These are phyloP conservation scores for Colletotrichum gigasporum DNA, from an alignment of 2,329 filamentous ascomycete genomes.

Conservation along the genomic window DNA sequence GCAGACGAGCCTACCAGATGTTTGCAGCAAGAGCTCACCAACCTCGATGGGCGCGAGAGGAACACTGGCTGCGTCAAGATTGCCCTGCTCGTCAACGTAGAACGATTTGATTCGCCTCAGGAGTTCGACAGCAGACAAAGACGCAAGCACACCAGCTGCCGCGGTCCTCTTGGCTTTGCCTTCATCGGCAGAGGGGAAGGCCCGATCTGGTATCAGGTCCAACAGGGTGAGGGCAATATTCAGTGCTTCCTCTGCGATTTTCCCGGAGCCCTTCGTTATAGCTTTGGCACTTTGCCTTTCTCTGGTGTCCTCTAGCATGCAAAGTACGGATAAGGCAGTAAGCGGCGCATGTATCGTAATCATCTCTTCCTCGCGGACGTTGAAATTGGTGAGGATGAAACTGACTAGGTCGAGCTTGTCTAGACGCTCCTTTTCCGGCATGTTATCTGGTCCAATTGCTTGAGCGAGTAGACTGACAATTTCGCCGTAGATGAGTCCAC, in stretches of 20 bases:
- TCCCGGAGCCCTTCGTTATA: constrained; percentile 38
- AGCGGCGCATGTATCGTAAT: constrained; percentile 84
- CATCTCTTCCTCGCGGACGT: constrained; percentile 97
- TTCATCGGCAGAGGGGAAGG: constrained; percentile 55
- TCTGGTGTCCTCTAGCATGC: constrained; percentile 66
- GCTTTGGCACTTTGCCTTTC: constrained; percentile 39
- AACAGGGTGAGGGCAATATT: constrained; percentile 65
- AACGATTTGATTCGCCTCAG: constrained; percentile 71
- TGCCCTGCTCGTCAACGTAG: constrained; percentile 76
- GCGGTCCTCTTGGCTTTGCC: constrained; percentile 34
- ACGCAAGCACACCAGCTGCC: constrained; percentile 39
- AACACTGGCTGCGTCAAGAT: constrained; percentile 67
- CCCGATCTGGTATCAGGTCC: constrained; percentile 71
- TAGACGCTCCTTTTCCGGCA: constrained; percentile 57
- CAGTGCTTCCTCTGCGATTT: constrained; percentile 47
- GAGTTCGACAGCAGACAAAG: constrained; percentile 59
- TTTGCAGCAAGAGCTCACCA: constrained; percentile 71
- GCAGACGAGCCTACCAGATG: constrained; percentile 63
- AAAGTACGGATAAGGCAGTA: constrained; percentile 71
- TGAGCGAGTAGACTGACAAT: constrained; percentile 74
- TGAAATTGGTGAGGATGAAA: constrained; percentile 90
- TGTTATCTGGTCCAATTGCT: constrained; percentile 59
- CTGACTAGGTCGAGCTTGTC: constrained; percentile 77
- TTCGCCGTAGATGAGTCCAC: constrained; percentile 89
- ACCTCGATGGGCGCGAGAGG: constrained; percentile 67